Conservation (phyloP, 768 basidiomycete species). For the Tylopilus vinaceipallidus region DNA sequence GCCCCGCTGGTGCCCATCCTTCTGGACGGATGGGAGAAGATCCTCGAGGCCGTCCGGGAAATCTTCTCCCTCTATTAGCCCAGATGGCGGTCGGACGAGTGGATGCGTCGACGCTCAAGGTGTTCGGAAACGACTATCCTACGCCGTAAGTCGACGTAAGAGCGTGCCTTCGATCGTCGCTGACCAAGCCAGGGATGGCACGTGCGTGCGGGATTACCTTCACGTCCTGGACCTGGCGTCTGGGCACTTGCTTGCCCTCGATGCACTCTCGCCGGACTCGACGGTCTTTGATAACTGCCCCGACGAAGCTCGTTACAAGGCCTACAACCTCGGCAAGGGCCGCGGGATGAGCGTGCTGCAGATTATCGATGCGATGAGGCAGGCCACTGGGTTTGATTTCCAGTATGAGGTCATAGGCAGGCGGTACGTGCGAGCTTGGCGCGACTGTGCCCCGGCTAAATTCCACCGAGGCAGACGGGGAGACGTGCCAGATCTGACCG, state of each 20-base stretch:
- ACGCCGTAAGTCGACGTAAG: conserved; percentile 61
- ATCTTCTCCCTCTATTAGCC: conserved; percentile 88
- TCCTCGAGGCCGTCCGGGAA: conserved; percentile 92
- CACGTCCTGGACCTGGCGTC: conserved; percentile 94
- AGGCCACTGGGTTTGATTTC: conserved; percentile 85
- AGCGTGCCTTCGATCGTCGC: neutral
- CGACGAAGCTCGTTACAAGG: conserved; percentile 70
- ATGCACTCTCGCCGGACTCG: conserved; percentile 67
- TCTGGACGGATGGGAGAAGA: conserved; percentile 96
- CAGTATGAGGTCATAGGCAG: conserved; percentile 87
- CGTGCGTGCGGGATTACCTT: conserved; percentile 95
- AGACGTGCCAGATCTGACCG: conserved; percentile 95
- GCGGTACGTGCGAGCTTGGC: conserved; percentile 53
- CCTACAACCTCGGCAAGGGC: conserved; percentile 96
- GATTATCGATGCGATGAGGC: conserved; percentile 93
- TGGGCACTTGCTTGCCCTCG: conserved; percentile 89
- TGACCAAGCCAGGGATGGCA: conserved; percentile 68
- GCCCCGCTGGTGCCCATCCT: conserved; percentile 97
- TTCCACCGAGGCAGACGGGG: conserved; percentile 56
- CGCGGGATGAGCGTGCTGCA: conserved; percentile 89
- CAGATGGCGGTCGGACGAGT: conserved; percentile 94
- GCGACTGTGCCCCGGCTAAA: conserved; percentile 2
- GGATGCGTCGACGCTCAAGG: conserved; percentile 63
- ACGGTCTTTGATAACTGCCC: conserved; percentile 52
- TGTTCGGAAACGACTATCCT: conserved; percentile 97